Base-by-base conservation (phyloP, 768 basidiomycete genomes). In the Auriscalpium microsporum region DNA sequence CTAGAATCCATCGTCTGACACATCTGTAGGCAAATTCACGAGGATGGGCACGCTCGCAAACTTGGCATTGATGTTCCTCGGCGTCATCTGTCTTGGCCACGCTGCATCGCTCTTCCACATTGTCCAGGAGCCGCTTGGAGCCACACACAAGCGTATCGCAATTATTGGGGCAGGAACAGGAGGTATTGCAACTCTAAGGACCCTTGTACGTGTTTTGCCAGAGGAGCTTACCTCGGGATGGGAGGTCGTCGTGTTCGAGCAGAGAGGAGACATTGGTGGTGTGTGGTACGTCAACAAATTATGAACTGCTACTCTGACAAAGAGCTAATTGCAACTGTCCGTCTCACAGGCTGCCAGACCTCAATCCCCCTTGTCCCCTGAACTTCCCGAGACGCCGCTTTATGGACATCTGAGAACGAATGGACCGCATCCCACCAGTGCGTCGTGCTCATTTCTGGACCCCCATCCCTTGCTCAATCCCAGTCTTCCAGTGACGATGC, bases 81-180 rank as follows among this genome's bases (percentile, higher is more conserved):
- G 21, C 21, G 21, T 21, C 21, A 21, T 21, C 21, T 21, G 21
- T 21, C 21, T 21, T 21, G 21, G 21, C 21, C 21, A 21, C 21
- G 21, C 21, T 21, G 21, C 21, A 21, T 21, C 21, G 21, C 21
- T 21, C 2, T 21, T 21, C 21, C 2, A 21, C 21, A 21, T 1
- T 21, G 21, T 21, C 21, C 21, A 21, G 21, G 21, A 21, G 21
- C 21, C 21, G 3, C 21, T 21, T 21, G 21, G 21, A 21, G 21
- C 21, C 21, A 21, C 21, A 3, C 21, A 21, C 21, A 55, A 46
- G 6, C 11, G 40, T 17, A 17, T 44, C 11, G 40, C 17, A 13
- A 74, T 83, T 48, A 70, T 84, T 19, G 83, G 82, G 8, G 78
- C 75, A 8, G 82, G 80, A 1, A 82, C 77, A 57, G 78, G 75